phyloP scores from a whole-genome alignment of 2,329 filamentous ascomycete genomes.

The Alternaria gansuensis region DNA sequence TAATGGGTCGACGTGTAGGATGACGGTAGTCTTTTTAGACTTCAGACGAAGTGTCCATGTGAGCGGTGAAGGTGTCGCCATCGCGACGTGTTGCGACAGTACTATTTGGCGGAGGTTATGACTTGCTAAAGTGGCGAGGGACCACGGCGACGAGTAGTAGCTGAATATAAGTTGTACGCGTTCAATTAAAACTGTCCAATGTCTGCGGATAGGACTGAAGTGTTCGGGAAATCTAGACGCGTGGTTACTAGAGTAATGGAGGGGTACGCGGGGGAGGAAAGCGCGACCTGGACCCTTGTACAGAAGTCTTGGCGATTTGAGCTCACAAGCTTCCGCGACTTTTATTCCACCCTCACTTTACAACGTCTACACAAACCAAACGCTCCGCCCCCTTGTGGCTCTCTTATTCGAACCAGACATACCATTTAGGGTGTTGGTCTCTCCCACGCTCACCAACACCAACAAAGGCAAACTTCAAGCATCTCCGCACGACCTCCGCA shows the following conservation, averaged over 20 bases:
- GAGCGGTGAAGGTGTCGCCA: constrained; percentile 37
- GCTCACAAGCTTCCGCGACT: constrained; percentile 11
- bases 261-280: constrained; percentile 21
- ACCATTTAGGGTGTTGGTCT: not conserved
- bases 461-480: not conserved
- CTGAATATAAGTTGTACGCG: constrained; percentile 1
- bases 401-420: no score
- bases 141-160: no score
- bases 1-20: constrained; percentile 58
- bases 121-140: not conserved
- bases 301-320: constrained; percentile 33
- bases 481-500: constrained; percentile 32
- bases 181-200: not conserved
- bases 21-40: constrained; percentile 56
- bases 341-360: constrained; percentile 2
- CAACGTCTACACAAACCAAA: not conserved
- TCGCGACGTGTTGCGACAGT: constrained; percentile 9
- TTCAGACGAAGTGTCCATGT: constrained; percentile 60
- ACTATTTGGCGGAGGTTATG: not conserved
- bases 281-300: constrained; percentile 17
- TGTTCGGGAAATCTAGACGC: not conserved
- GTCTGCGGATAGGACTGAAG: not conserved
- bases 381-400: no score
- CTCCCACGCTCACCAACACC: fast-evolving
- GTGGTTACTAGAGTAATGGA: constrained; percentile 9